Base-by-base conservation (phyloP, 805 yeast species). In the Clavispora asparagi region DNA sequence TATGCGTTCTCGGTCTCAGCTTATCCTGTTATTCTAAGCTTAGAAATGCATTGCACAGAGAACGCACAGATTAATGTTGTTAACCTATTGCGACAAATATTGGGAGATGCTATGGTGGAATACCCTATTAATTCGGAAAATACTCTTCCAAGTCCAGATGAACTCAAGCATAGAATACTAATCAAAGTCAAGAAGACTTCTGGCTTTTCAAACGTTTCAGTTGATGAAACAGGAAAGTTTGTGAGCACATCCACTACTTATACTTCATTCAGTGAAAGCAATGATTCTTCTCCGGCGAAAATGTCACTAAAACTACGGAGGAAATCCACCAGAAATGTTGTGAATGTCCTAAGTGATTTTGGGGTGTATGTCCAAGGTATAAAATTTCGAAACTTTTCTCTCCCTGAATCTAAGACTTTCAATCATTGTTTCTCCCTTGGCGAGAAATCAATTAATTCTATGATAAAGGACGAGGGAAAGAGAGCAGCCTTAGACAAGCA, bases 1-100 rank as follows among this genome's bases (percentile, higher is more conserved):
- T 88, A 88, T 62, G 95, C 96, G 0, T 94, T 95, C 60, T 81
- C 87, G n/a, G 73, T 90, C 0, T 78, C 97, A 0, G 91, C 94
- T 1, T 84, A 76, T 46, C 99, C 99, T 0, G 70, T 94, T 35
- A 84, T 94, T 8, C 56, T 94, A 13, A 90, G 97, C 3, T 73
- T 94, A 25, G 99, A 94, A 59, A 76, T 89, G 0, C 85, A 86
- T 56, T 94, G 99, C 65, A 78, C 77, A 16, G 56, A 68, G 1
- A 79, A 76, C 25, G 84, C 83, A 51, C 99, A 94, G 62, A 44
- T 63, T n/a, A 72, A 71, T 30, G 79, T 85, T 46, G 79, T 73
- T 1, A 65, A 68, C 0, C 70, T 78, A 1, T 60, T 95, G 44
- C 69, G 71, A 44, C 78, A 79, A 1, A 66, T 75, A 0, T 71